A percentile compares a stretch with the other conserved stretches of the same genome.
These are phyloP conservation scores for Fusarium ambrosium DNA, from an alignment of 2,329 filamentous ascomycete genomes.

Conservation along the genomic window DNA sequence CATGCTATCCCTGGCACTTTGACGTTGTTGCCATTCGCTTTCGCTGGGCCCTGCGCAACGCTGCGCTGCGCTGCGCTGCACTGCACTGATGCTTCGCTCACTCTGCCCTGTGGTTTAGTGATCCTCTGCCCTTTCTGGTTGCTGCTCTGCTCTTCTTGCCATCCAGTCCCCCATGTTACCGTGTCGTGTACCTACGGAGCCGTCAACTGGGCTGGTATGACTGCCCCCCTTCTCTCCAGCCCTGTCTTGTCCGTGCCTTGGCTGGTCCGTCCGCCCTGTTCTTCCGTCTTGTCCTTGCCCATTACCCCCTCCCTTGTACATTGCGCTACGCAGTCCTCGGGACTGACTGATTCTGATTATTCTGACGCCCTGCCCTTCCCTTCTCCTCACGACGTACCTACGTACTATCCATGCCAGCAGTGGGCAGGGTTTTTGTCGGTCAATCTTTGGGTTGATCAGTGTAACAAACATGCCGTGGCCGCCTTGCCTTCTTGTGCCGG, in stretches of 20 bases:
- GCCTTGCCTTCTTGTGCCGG: not conserved
- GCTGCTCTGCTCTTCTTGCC: not conserved
- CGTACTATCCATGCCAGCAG: conserved; percentile 34
- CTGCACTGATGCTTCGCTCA: not conserved
- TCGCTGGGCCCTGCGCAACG: not conserved
- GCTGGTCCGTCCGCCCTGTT: conserved; percentile 41
- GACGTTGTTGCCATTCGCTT: conserved; percentile 20
- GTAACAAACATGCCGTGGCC: not conserved
- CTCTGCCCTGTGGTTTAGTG: conserved; percentile 24
- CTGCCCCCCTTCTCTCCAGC: conserved; percentile 31
- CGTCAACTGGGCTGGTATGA: conserved; percentile 37
- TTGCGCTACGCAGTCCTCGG: conserved; percentile 3
- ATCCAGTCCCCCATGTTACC: conserved; percentile 18
- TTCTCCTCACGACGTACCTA: conserved; percentile 11
- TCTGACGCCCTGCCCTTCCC: not conserved
- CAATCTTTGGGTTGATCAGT: conserved; percentile 27
- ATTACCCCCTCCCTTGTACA: conserved; percentile 1
- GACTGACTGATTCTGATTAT: conserved; percentile 7
- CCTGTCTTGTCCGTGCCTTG: conserved; percentile 39
- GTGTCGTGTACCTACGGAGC: conserved; percentile 9
- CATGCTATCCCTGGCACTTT: conserved; percentile 29
- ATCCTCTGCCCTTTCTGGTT: not conserved
- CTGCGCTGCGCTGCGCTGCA: conserved; percentile 4
- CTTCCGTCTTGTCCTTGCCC: conserved; percentile 15
- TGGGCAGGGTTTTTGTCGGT: conserved; percentile 38